Base-by-base conservation (phyloP, 2,329 filamentous ascomycete species). In the Ophiosphaerella narmari region DNA sequence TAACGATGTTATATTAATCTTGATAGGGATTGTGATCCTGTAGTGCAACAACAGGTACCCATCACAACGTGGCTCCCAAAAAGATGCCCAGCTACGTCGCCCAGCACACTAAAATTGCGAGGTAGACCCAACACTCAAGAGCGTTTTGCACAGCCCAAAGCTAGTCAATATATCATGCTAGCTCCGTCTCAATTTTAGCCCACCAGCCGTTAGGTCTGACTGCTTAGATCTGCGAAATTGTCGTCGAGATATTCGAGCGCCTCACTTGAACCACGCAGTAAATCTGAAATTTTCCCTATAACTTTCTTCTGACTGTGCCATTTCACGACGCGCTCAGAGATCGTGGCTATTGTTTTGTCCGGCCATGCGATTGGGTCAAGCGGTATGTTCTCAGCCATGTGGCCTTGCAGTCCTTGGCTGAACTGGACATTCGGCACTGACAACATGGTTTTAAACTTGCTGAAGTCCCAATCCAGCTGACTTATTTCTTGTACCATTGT, bases 341-440 rank as follows among this genome's bases (percentile, higher is more conserved):
- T 55, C 11, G 7, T 34, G 0, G 7, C 21, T 4, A 45, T 44
- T 2, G 55, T 23, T 4, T 59, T 45, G 13, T 70, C 66, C 7
- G 51, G 50, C 68, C 68, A 71, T 6, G 52, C 52, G 1, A 66
- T 37, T 0, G 65, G 63, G 21, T 69, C 66, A 7, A 26, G 12
- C 0, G 57, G 45, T 7, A 67, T 11, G 3, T 32, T 36, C 11
- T 40, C 35, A 4, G 41, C 37, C 5, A 11, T 45, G 24, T 16
- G 14, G 31, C 6, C 29, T 36, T 1, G 46, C 32, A 1, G 54
- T 11, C 8, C 42, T 12, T 2, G 51, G 6, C 46, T 52, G 36
- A 35, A 49, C 21, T 48, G 24, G 12, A 51, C 43, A 0, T 48
- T 52, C 0, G 56, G 54, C n/a, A 49, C 45, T 8, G 67, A 12